These are phyloP conservation scores for Erythrobasidium yunnanense DNA, from an alignment of 768 basidiomycete genomes.

Conservation along the genomic window DNA sequence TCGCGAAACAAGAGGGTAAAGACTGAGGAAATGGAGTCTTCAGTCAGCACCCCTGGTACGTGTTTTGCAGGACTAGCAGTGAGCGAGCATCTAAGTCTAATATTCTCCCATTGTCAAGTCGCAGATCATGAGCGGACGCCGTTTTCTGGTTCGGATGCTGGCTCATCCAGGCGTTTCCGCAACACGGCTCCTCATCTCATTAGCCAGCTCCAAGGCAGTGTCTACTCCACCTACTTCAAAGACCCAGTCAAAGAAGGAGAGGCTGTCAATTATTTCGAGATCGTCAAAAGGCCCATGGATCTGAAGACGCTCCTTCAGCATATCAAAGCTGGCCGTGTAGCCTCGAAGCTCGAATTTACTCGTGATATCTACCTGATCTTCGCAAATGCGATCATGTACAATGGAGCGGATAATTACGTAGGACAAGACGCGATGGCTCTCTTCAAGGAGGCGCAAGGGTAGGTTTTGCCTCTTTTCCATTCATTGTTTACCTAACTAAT, in stretches of 20 bases:
- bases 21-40: constrained; percentile 21
- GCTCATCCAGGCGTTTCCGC: constrained; percentile 1
- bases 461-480: not conserved
- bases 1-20: constrained; percentile 12
- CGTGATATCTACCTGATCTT: constrained; percentile 87
- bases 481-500: not conserved
- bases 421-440: constrained; percentile 84
- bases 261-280: constrained; percentile 22
- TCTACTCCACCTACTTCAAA: constrained; percentile 20
- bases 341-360: constrained; percentile 74
- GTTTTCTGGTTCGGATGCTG: not conserved
- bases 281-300: constrained; percentile 59
- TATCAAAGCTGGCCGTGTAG: constrained; percentile 70
- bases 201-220: constrained; percentile 12
- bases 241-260: constrained; percentile 15
- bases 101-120: not conserved
- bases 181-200: constrained; percentile 23
- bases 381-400: constrained; percentile 96
- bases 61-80: not conserved
- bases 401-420: constrained; percentile 73
- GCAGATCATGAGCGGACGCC: not conserved
- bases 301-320: constrained; percentile 80
- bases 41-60: constrained; percentile 9
- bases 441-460: constrained; percentile 42
- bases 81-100: not conserved